Conservation (phyloP, 2,329 filamentous ascomycete genomes). For the Penicillium sp. region DNA sequence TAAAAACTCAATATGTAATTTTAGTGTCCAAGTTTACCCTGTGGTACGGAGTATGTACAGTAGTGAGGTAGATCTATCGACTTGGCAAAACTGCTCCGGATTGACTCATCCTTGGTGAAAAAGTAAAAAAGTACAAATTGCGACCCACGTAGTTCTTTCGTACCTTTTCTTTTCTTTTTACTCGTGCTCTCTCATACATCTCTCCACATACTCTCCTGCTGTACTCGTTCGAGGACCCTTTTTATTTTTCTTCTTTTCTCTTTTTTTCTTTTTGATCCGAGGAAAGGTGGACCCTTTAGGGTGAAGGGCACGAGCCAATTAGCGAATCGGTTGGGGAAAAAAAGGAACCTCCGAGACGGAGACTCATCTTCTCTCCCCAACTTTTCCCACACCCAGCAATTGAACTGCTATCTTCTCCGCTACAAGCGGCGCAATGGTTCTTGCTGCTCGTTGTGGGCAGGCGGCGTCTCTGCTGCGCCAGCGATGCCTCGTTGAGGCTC, state of each 20-base stretch:
- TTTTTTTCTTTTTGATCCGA: conserved; percentile 5
- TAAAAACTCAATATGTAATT: neutral
- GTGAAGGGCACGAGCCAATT: conserved; percentile 22
- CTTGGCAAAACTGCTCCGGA: neutral
- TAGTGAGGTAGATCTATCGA: neutral
- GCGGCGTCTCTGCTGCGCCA: conserved; percentile 40
- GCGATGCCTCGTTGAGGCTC: conserved; percentile 39
- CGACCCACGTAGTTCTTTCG: neutral
- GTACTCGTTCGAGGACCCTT: neutral
- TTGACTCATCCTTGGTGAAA: conserved; percentile 27
- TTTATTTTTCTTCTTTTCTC: neutral
- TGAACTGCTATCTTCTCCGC: conserved; percentile 19
- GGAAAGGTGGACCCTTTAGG: conserved; percentile 24
- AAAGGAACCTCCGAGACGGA: conserved; percentile 23
- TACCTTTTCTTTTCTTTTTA: neutral
- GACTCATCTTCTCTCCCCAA: conserved; percentile 20
- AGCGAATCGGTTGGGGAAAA: conserved; percentile 20
- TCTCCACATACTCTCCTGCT: conserved; percentile 1
- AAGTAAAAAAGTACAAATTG: neutral
- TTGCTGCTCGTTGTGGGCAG: conserved; percentile 45
- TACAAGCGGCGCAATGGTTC: conserved; percentile 42
- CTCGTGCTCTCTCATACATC: conserved; percentile 4
- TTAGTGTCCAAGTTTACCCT: conserved; percentile 7
- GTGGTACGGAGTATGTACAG: neutral
- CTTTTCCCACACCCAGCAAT: conserved; percentile 10